Evolutionary conservation across 192 early-diverging fungal genomes (phyloP), one percentile per base, ranked within the genome.

Genomic region (Powellomyces hirtus): DNA sequence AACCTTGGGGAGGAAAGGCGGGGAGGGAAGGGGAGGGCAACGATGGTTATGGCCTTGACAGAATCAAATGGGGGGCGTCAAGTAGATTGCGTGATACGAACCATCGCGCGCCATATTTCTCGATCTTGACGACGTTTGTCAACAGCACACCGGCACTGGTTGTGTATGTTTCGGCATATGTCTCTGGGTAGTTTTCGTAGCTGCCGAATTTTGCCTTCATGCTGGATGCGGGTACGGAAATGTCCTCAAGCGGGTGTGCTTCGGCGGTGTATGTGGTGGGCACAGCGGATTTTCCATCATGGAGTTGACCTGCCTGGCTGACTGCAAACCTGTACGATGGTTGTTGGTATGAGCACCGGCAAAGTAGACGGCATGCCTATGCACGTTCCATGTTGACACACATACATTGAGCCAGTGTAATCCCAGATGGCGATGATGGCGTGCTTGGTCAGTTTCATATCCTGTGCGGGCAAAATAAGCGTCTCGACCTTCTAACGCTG

Each of bases 401-500:
- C n/a, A n/a, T n/a, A n/a, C n/a, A 60, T 36, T 3, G 11, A 4
- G 2, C 33, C 30, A 7, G 3, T 3, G 3, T 2, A 2, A 4
- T 60, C 34, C 59, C 38, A 60, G 37, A 60, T 38, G 5, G 59
- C 2, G 38, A 36, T 60, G 13, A 60, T 22, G n/a, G n/a, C n/a
- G n/a, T n/a, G n/a, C n/a, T n/a, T n/a, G n/a, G n/a, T n/a, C n/a
- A n/a, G n/a, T n/a, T n/a, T n/a, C n/a, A n/a, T n/a, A n/a, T n/a
- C n/a, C n/a, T n/a, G n/a, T n/a, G n/a, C n/a, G n/a, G n/a, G n/a
- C n/a, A n/a, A n/a, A n/a, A n/a, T n/a, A n/a, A n/a, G n/a, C n/a
- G n/a, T n/a, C n/a, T n/a, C n/a, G n/a, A n/a, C n/a, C n/a, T n/a
- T n/a, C n/a, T n/a, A n/a, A n/a, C n/a, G n/a, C n/a, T n/a, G n/a